A percentile compares a stretch with the other conserved stretches of the same genome.
These are phyloP conservation scores for Cladophialophora exuberans DNA, from an alignment of 2,329 filamentous ascomycete genomes.

Conservation along the genomic window DNA sequence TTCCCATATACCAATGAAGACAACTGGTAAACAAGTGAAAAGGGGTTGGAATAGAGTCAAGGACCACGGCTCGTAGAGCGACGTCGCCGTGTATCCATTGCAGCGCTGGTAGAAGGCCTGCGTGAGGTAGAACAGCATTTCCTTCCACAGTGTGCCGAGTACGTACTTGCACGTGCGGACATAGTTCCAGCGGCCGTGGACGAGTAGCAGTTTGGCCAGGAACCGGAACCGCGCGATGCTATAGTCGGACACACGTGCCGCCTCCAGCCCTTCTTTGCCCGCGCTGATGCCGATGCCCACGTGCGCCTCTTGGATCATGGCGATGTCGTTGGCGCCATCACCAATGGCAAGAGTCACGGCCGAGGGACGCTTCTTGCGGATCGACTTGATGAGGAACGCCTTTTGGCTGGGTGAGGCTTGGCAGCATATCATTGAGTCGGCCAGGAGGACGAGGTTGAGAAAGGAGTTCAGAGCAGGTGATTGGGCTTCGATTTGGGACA, in stretches of 20 bases:
- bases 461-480: conserved; percentile 68
- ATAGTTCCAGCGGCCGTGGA: conserved; percentile 86
- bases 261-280: conserved; percentile 83
- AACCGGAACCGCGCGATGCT: conserved; percentile 88
- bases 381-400: conserved; percentile 75
- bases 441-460: conserved; percentile 77
- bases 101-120: conserved; percentile 81
- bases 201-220: conserved; percentile 74
- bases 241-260: conserved; percentile 82
- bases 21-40: conserved; percentile 83
- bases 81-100: conserved; percentile 85
- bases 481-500: conserved; percentile 70
- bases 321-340: conserved; percentile 90
- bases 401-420: conserved; percentile 85
- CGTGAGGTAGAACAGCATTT: conserved; percentile 77
- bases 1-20: conserved; percentile 82
- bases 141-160: conserved; percentile 87
- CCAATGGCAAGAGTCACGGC: conserved; percentile 84
- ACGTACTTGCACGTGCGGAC: conserved; percentile 82
- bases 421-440: conserved; percentile 86
- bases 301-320: conserved; percentile 90
- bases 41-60: conserved; percentile 92
- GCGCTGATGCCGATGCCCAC: conserved; percentile 89
- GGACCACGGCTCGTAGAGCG: conserved; percentile 80
- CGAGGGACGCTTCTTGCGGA: conserved; percentile 72